These are phyloP conservation scores for Blastocystis sp. DNA, from an alignment of 352 stramenopile genomes.

Conservation along the genomic window DNA sequence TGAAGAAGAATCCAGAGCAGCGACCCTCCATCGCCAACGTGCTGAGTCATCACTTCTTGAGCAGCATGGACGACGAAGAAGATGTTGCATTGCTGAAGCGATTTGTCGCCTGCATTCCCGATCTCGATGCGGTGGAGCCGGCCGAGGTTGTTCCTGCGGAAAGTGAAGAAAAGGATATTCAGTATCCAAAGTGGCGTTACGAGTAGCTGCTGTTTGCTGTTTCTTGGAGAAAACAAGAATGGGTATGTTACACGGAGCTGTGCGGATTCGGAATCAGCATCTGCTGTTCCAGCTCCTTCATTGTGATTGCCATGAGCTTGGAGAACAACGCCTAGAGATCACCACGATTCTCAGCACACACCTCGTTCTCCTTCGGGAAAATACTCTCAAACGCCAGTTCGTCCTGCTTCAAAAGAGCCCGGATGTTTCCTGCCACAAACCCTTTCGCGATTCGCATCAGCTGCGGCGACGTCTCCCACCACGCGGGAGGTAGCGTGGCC, in stretches of 20 bases:
- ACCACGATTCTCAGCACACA: neutral
- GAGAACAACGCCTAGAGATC: neutral
- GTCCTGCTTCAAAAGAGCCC: neutral
- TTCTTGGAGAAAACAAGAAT: neutral
- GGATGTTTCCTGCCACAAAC: neutral
- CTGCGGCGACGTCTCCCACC: neutral
- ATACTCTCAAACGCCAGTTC: neutral
- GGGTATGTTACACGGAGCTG: neutral
- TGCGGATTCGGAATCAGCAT: neutral
- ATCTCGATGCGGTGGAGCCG: conserved; percentile 6
- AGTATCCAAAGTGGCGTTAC: neutral
- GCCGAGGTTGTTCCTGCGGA: neutral
- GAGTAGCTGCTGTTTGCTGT: neutral
- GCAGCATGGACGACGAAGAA: neutral
- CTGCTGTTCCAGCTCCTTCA: neutral
- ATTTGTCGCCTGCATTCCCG: conserved; percentile 24
- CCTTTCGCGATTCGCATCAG: neutral
- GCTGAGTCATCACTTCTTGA: conserved; percentile 35
- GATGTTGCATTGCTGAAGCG: neutral
- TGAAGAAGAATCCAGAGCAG: conserved; percentile 47
- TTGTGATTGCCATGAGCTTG: neutral
- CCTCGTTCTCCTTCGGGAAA: neutral
- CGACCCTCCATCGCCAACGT: conserved; percentile 7
- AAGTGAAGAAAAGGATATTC: neutral
- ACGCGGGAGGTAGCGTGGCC: neutral